Conservation (phyloP, 1,139 yeast genomes). For the Kodamaea fungicola region DNA sequence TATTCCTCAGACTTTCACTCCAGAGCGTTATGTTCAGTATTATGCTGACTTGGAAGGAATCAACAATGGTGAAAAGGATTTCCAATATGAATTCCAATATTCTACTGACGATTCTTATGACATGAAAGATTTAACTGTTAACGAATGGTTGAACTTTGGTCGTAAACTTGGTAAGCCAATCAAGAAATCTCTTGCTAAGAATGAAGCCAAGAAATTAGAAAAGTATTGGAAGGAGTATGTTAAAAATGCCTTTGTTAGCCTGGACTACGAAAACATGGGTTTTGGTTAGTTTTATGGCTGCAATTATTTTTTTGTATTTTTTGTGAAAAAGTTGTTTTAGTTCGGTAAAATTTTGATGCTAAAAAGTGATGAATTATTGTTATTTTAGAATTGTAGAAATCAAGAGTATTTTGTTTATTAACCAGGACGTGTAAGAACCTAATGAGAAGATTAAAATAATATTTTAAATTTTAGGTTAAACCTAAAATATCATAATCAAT, state of each 20-base stretch:
- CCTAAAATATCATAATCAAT: no score
- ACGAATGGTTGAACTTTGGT: constrained; percentile 58
- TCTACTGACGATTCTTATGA: constrained; percentile 59
- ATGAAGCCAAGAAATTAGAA: constrained; percentile 17
- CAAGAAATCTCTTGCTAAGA: constrained; percentile 16
- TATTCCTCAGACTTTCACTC: constrained; percentile 65
- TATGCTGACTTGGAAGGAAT: constrained; percentile 58
- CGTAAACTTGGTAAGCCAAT: constrained; percentile 47
- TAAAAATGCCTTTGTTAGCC: constrained; percentile 56
- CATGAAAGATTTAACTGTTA: constrained; percentile 56
- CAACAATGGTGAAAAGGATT: constrained; percentile 45
- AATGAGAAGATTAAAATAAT: neutral
- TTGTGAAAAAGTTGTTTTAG: no score
- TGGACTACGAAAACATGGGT: constrained; percentile 57
- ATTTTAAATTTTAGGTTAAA: no score
- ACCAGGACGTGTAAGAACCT: no score
- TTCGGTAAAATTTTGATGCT: no score
- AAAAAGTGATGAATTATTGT: no score
- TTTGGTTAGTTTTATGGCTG: constrained; percentile 15
- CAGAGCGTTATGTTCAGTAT: constrained; percentile 68
- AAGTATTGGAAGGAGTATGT: constrained; percentile 43
- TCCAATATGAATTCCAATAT: constrained; percentile 64
- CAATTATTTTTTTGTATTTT: no score
- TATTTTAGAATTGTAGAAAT: no score
- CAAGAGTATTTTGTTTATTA: no score